phyloP scores from a whole-genome alignment of 2,329 filamentous ascomycete species.

The Neonectria sp. region DNA sequence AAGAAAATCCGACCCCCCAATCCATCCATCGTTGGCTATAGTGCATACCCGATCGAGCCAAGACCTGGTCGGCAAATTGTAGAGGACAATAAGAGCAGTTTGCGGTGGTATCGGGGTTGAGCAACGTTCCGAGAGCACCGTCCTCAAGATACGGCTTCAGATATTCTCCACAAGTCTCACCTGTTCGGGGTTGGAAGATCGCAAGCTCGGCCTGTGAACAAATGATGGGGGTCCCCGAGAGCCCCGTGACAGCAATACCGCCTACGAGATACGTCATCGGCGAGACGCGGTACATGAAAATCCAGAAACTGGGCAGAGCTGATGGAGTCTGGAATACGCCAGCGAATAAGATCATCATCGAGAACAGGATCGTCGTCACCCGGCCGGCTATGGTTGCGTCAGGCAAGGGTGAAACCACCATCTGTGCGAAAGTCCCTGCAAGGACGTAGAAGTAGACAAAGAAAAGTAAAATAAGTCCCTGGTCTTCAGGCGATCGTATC shows the following conservation, averaged over 20 bases:
- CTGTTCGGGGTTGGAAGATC: slow-evolving; percentile 46
- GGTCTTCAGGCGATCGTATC: slow-evolving; percentile 61
- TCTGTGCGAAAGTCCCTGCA: slow-evolving; percentile 76
- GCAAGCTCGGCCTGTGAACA: slow-evolving; percentile 16
- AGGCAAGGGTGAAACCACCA: slow-evolving; percentile 77
- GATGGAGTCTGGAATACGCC: slow-evolving; percentile 70
- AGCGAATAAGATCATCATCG: slow-evolving; percentile 70
- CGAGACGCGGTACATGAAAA: slow-evolving; percentile 32
- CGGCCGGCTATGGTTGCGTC: slow-evolving; percentile 69
- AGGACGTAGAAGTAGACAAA: slow-evolving; percentile 75
- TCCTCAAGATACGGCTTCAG: slow-evolving; percentile 66
- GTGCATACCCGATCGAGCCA: slow-evolving; percentile 35
- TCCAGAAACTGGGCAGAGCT: slow-evolving; percentile 43
- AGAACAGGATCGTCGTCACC: slow-evolving; percentile 55
- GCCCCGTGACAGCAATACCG: slow-evolving; percentile 22
- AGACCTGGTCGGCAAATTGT: slow-evolving; percentile 32
- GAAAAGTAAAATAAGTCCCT: slow-evolving; percentile 74
- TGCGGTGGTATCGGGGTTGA: slow-evolving; percentile 32
- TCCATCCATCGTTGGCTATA: slow-evolving; percentile 38
- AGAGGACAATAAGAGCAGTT: slow-evolving; percentile 35
- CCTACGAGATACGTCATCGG: slow-evolving; percentile 32
- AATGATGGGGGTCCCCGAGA: slow-evolving; percentile 2
- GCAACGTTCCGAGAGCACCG: slow-evolving; percentile 48
- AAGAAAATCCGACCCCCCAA: slow-evolving; percentile 39
- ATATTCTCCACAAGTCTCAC: slow-evolving; percentile 61